Conservation (phyloP, 208 protist genomes). For the Porcisia deanei region DNA sequence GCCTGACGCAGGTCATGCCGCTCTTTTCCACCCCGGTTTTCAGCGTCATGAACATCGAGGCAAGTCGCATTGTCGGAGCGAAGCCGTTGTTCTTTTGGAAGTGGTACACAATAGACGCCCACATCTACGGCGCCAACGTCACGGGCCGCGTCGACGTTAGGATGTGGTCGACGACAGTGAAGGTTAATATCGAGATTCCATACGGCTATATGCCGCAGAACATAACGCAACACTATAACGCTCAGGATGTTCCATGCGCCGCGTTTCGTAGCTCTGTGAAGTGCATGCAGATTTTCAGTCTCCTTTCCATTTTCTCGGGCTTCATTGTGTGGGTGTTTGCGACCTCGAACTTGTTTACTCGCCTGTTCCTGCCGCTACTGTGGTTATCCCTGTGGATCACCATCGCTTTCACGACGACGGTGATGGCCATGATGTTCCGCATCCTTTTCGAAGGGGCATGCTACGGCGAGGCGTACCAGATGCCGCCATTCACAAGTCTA, state of each 20-base stretch:
- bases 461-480: conserved; percentile 29
- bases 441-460: conserved; percentile 37
- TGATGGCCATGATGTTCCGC: conserved; percentile 34
- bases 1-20: conserved; percentile 25
- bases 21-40: conserved; percentile 40
- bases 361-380: conserved; percentile 49
- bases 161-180: conserved; percentile 31
- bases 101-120: conserved; percentile 25
- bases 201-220: conserved; percentile 34
- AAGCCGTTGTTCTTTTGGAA: not conserved
- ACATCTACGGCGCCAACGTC: conserved; percentile 44
- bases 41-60: conserved; percentile 28
- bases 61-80: conserved; percentile 29
- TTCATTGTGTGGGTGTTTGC: conserved; percentile 40
- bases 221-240: conserved; percentile 40
- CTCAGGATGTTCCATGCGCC: conserved; percentile 55
- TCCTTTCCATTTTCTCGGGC: conserved; percentile 47
- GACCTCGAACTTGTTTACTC: conserved; percentile 44
- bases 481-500: conserved; percentile 40
- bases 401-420: conserved; percentile 30
- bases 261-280: conserved; percentile 39
- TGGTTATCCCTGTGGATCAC: conserved; percentile 51
- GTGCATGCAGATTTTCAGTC: conserved; percentile 37
- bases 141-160: conserved; percentile 19
- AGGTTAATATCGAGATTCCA: conserved; percentile 35